Evolutionary conservation across 495 filamentous ascomycete species (phyloP).

Genomic region (Annulohypoxylon moriforme): DNA sequence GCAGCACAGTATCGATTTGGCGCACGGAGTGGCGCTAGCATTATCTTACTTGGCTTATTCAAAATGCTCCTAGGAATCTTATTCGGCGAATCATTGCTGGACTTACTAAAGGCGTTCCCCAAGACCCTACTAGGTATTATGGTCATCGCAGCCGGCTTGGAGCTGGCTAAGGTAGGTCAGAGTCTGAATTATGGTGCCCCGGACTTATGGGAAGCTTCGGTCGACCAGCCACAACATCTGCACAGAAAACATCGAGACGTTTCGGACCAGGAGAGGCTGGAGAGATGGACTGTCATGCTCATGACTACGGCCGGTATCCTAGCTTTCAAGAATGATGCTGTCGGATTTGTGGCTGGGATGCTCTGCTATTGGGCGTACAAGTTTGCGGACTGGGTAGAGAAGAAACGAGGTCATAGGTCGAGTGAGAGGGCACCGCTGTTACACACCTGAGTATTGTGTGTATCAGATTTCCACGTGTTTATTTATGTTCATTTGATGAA

Average conservation of each 20-base stretch:
- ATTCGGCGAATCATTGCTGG: slow-evolving; percentile 74
- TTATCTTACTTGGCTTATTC: slow-evolving; percentile 79
- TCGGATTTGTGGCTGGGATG: slow-evolving; percentile 87
- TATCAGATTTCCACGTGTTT: neutral
- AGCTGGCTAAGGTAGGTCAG: slow-evolving; percentile 85
- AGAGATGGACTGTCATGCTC: slow-evolving; percentile 88
- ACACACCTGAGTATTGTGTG: slow-evolving; percentile 21
- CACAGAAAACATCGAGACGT: slow-evolving; percentile 42
- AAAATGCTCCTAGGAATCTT: slow-evolving; percentile 82
- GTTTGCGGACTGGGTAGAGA: slow-evolving; percentile 53
- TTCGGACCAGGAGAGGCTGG: slow-evolving; percentile 70
- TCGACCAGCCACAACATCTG: slow-evolving; percentile 21
- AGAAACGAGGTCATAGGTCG: slow-evolving; percentile 38
- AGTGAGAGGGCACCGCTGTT: slow-evolving; percentile 48
- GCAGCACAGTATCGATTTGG: slow-evolving; percentile 92
- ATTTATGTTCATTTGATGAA: neutral
- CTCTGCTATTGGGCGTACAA: slow-evolving; percentile 70
- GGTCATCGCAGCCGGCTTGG: slow-evolving; percentile 88
- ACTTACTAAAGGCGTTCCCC: slow-evolving; percentile 76
- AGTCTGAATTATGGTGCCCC: slow-evolving; percentile 78
- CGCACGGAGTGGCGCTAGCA: slow-evolving; percentile 83
- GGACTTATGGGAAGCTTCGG: slow-evolving; percentile 62
- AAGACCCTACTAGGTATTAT: slow-evolving; percentile 81
- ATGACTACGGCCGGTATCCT: slow-evolving; percentile 82
- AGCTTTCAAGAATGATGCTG: slow-evolving; percentile 88